These are phyloP conservation scores for Pseudogymnoascus sp. DNA, from an alignment of 2,329 filamentous ascomycete species.

Conservation along the genomic window DNA sequence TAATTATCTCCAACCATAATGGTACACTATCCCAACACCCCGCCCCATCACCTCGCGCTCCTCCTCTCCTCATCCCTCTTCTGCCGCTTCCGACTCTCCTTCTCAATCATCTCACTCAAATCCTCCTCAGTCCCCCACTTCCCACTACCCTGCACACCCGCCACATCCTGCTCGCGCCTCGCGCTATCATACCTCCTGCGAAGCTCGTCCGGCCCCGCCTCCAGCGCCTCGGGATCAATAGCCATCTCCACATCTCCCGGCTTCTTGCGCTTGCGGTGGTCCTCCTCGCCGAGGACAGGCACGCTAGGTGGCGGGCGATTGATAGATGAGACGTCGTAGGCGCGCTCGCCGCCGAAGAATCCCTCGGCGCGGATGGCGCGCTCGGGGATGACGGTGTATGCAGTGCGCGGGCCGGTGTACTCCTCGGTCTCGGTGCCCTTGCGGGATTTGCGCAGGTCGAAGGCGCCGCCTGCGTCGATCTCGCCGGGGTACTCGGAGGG, in stretches of 20 bases:
- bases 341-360: slow-evolving; percentile 92
- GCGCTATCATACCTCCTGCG: slow-evolving; percentile 68
- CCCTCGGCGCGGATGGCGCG: slow-evolving; percentile 76
- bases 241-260: slow-evolving; percentile 91
- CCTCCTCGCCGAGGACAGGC: slow-evolving; percentile 72
- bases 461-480: slow-evolving; percentile 73
- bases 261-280: slow-evolving; percentile 86
- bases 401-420: slow-evolving; percentile 60
- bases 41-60: not conserved
- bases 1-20: slow-evolving; percentile 1
- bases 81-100: slow-evolving; percentile 81
- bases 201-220: slow-evolving; percentile 72
- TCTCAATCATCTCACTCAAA: slow-evolving; percentile 89
- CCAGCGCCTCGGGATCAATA: slow-evolving; percentile 75
- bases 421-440: slow-evolving; percentile 86
- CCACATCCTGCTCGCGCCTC: slow-evolving; percentile 51
- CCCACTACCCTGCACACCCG: slow-evolving; percentile 55
- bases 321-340: slow-evolving; percentile 64
- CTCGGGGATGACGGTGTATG: slow-evolving; percentile 86
- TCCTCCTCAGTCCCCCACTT: slow-evolving; percentile 80
- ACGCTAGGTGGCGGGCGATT: slow-evolving; percentile 37
- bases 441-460: slow-evolving; percentile 81
- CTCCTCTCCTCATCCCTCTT: slow-evolving; percentile 78
- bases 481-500: slow-evolving; percentile 70
- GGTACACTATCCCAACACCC: not conserved